Evolutionary conservation across 2,329 filamentous ascomycete genomes (phyloP).

Genomic region (Botrytis hyacinthi): DNA sequence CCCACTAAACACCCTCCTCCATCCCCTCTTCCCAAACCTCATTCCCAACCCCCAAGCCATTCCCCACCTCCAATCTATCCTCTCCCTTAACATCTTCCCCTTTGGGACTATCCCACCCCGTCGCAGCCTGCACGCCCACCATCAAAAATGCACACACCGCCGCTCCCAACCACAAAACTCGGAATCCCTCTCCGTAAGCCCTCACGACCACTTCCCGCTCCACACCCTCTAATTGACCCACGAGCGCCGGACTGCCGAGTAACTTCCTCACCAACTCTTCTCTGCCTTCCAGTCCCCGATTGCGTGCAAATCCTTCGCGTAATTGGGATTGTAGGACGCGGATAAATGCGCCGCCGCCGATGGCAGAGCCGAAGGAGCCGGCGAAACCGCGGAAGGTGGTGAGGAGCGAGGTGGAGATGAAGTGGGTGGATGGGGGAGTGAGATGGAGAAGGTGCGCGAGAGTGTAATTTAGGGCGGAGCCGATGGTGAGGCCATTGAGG

Average conservation of each 20-base stretch:
- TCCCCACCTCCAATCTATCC: slow-evolving; percentile 9
- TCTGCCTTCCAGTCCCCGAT: slow-evolving; percentile 29
- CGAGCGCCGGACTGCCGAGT: slow-evolving; percentile 57
- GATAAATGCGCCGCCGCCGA: slow-evolving; percentile 62
- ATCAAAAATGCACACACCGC: slow-evolving; percentile 49
- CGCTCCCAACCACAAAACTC: slow-evolving; percentile 51
- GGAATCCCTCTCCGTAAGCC: slow-evolving; percentile 54
- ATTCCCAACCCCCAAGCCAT: slow-evolving; percentile 11
- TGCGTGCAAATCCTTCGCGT: slow-evolving; percentile 42
- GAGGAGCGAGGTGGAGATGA: slow-evolving; percentile 71
- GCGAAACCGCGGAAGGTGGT: slow-evolving; percentile 81
- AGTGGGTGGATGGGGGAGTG: slow-evolving; percentile 63
- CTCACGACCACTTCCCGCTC: slow-evolving; percentile 51
- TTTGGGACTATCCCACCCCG: slow-evolving; percentile 49
- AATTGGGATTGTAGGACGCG: slow-evolving; percentile 31
- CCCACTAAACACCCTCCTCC: slow-evolving; percentile 11
- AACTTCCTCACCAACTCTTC: slow-evolving; percentile 52
- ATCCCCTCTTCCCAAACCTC: slow-evolving; percentile 20
- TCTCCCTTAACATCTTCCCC: not conserved
- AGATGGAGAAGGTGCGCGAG: slow-evolving; percentile 77
- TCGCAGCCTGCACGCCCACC: slow-evolving; percentile 54
- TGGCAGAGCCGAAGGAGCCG: slow-evolving; percentile 75
- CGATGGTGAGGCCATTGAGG: slow-evolving; percentile 68
- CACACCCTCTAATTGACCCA: slow-evolving; percentile 47
- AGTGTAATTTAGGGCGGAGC: slow-evolving; percentile 75